Base-by-base conservation (phyloP, 495 filamentous ascomycete genomes). In the Trypethelium eluteriae region DNA sequence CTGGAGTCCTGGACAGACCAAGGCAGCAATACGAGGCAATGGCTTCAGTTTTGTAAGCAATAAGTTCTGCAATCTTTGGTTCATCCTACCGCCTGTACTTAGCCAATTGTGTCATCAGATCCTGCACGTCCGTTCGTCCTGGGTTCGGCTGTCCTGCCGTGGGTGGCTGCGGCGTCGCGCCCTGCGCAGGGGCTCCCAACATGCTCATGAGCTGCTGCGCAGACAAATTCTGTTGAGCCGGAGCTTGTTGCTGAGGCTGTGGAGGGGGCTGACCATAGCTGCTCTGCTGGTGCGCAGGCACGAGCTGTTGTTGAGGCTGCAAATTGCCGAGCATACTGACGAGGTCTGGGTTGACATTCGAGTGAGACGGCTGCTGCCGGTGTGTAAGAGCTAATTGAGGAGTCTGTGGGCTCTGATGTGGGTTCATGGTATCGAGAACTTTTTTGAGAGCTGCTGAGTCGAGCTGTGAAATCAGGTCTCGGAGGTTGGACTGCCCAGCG, bases 391-490 rank as follows among this genome's bases (percentile, higher is more conserved):
- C 61, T 38, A 65, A 35, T 36, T 65, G 65, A 50, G 69, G 74
- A 34, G 69, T 46, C 73, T 61, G 65, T 2, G 65, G 47, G 35
- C 18, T 66, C 68, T 68, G 68, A 11, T 64, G 66, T 64, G 70
- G 71, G 25, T 84, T 80, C 49, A 89, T 78, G 6, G 84, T 83
- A 2, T 85, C 84, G 18, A 96, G 71, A 18, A 96, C 83, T 38
- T 86, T 86, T 71, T 92, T 88, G 2, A 96, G 78, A 7, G 86
- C 83, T 14, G 84, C 80, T 35, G 88, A 84, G 70, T 96, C 89
- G 14, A 96, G 78, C 39, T 85, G 81, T 9, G 86, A 81, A 34
- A 89, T 80, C 39, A 88, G 69, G 64, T 78, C 82, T 12, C 82
- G 79, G 14, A 89, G 73, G 66, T 86, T 85, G 34, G 79, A 76